phyloP scores from a whole-genome alignment of 257 asterid genomes.

The Ilex asprella region DNA sequence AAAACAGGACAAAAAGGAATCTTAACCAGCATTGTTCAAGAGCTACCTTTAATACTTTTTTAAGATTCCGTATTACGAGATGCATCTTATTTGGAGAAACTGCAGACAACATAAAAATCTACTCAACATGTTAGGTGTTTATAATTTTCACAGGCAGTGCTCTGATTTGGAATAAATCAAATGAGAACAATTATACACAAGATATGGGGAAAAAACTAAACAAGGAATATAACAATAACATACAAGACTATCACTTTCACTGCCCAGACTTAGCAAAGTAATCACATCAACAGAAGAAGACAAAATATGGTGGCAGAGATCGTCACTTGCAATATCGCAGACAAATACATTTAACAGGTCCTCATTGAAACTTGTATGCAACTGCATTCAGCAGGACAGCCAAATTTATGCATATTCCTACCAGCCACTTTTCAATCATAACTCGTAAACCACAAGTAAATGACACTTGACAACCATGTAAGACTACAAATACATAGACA shows the following conservation, averaged over 20 bases:
- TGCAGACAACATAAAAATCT: conserved; percentile 87
- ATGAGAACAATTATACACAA: not conserved
- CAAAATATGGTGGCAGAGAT: conserved; percentile 37
- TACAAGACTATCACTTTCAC: not conserved
- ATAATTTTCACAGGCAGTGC: conserved; percentile 4
- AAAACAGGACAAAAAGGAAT: conserved; percentile 3
- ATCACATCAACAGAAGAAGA: conserved; percentile 67
- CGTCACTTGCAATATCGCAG: conserved; percentile 65
- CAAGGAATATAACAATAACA: not conserved
- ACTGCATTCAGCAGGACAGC: conserved; percentile 37
- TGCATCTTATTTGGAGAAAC: conserved; percentile 80
- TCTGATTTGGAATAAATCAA: not conserved
- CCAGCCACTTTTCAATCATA: no score
- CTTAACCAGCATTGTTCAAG: not conserved
- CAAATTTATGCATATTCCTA: not conserved
- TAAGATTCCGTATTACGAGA: conserved; percentile 50
- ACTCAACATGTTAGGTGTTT: conserved; percentile 24
- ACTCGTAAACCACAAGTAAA: no score
- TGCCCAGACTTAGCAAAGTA: conserved; percentile 52
- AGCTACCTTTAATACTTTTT: conserved; percentile 63
- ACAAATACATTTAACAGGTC: conserved; percentile 45
- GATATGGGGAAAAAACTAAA: not conserved
- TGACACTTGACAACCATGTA: no score
- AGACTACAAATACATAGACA: no score
- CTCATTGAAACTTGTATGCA: conserved; percentile 35